Evolutionary conservation across 768 basidiomycete species (phyloP).

Genomic region (Crassisporium funariophilum): DNA sequence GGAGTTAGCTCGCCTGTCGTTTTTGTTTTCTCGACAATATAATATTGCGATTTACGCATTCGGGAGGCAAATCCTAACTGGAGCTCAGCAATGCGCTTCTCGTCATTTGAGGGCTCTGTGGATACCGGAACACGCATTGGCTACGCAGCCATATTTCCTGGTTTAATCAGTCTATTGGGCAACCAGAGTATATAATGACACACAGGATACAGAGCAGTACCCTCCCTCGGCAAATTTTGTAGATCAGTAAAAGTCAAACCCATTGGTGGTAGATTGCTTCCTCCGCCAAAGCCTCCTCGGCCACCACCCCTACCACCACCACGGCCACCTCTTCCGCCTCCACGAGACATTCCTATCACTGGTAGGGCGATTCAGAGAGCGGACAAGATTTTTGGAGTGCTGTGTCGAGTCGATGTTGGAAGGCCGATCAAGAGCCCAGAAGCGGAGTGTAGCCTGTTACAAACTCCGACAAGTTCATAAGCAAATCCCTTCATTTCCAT

Average conservation of each 20-base stretch:
- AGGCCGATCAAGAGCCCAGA: conserved; percentile 17
- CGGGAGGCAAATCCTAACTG: conserved; percentile 69
- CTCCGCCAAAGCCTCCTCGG: conserved; percentile 61
- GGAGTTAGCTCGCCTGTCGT: conserved; percentile 47
- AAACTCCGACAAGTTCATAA: conserved; percentile 42
- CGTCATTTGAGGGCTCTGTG: conserved; percentile 64
- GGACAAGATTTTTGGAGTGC: neutral
- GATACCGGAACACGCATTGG: conserved; percentile 69
- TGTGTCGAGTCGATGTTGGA: neutral
- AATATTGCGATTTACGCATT: conserved; percentile 72
- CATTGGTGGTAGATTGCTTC: conserved; percentile 63
- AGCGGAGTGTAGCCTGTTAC: conserved; percentile 30
- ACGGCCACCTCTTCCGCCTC: conserved; percentile 42
- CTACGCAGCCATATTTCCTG: conserved; percentile 40
- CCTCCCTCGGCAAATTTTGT: conserved; percentile 75
- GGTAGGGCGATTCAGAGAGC: conserved; percentile 8
- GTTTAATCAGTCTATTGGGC: conserved; percentile 22
- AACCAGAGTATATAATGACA: conserved; percentile 34
- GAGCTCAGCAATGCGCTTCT: conserved; percentile 63
- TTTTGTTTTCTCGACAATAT: conserved; percentile 70
- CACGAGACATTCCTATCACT: conserved; percentile 38
- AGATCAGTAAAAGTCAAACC: conserved; percentile 82
- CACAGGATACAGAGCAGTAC: conserved; percentile 81
- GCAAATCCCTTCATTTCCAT: conserved; percentile 8
- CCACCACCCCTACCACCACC: conserved; percentile 49